Evolutionary conservation across 768 basidiomycete genomes (phyloP).

Genomic region (Leccinum obscurum): DNA sequence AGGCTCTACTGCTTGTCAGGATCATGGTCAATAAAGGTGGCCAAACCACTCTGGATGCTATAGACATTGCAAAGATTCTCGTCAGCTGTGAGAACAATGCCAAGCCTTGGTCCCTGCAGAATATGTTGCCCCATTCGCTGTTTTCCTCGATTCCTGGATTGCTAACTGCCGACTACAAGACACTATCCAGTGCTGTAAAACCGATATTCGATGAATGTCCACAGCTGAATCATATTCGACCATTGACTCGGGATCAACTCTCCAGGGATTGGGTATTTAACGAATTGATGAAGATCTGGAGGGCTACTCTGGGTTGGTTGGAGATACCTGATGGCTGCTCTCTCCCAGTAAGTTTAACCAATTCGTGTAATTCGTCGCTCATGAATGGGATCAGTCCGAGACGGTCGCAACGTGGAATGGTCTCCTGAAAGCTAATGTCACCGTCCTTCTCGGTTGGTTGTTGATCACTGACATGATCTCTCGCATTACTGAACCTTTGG

Average conservation of each 20-base stretch:
- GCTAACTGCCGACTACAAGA: constrained; percentile 51
- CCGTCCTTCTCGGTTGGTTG: constrained; percentile 54
- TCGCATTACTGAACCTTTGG: constrained; percentile 8
- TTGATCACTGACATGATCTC: constrained; percentile 6
- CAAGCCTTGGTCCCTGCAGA: constrained; percentile 46
- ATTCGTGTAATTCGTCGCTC: constrained; percentile 1
- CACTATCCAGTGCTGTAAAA: constrained; percentile 47
- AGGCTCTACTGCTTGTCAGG: constrained; percentile 50
- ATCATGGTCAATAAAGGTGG: constrained; percentile 58
- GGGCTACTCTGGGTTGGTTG: constrained; percentile 42
- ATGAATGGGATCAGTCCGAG: constrained; percentile 38
- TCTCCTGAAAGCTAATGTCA: constrained; percentile 51
- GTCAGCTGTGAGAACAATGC: constrained; percentile 35
- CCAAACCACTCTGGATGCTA: constrained; percentile 51
- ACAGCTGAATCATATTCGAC: constrained; percentile 51
- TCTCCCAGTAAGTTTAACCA: constrained; percentile 47
- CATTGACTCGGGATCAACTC: constrained; percentile 60
- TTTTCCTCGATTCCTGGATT: constrained; percentile 60
- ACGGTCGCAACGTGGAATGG: constrained; percentile 58
- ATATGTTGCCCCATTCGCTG: constrained; percentile 50
- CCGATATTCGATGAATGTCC: constrained; percentile 56
- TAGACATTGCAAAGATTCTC: constrained; percentile 48
- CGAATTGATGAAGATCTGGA: constrained; percentile 56
- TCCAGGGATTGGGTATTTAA: constrained; percentile 51
- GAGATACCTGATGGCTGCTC: constrained; percentile 45